Evolutionary conservation across 805 yeast genomes (phyloP).

Genomic region (Kregervanrija pseudodelftensis): DNA sequence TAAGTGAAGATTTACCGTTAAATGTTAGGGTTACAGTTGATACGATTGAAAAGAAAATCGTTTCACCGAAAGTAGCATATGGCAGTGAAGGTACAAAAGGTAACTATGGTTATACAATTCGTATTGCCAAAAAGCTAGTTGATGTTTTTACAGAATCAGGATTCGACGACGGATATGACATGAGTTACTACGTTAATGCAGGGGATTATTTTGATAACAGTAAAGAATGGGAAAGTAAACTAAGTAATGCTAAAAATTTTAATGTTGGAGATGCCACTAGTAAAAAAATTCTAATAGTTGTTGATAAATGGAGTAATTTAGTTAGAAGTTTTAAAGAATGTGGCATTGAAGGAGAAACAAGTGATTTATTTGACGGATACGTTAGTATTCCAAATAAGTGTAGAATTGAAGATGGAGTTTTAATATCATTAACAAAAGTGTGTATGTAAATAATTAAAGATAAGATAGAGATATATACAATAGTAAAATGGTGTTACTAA

Average conservation of each 20-base stretch:
- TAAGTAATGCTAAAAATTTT: neutral
- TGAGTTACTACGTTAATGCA: constrained; percentile 56
- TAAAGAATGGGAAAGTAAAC: neutral
- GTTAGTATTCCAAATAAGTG: constrained; percentile 43
- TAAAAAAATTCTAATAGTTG: constrained; percentile 40
- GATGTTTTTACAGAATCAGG: constrained; percentile 66
- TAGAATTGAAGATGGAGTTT: constrained; percentile 63
- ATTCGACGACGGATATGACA: constrained; percentile 58
- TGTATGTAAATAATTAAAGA: neutral
- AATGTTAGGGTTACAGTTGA: constrained; percentile 81
- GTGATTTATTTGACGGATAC: constrained; percentile 65
- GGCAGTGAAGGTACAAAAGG: constrained; percentile 53
- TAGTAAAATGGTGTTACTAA: neutral
- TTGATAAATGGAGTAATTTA: constrained; percentile 58
- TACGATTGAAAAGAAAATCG: constrained; percentile 49
- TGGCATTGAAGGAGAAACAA: constrained; percentile 5
- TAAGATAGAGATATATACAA: neutral
- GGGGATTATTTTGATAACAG: constrained; percentile 50
- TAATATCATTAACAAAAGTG: constrained; percentile 47
- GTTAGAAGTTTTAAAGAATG: constrained; percentile 37
- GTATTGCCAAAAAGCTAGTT: constrained; percentile 56
- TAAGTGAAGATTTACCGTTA: constrained; percentile 60
- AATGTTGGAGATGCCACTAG: neutral
- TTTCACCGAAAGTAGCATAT: constrained; percentile 66
- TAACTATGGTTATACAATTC: constrained; percentile 66